These are phyloP conservation scores for Diaporthe sp. DNA, from an alignment of 2,329 filamentous ascomycete genomes.

Conservation along the genomic window DNA sequence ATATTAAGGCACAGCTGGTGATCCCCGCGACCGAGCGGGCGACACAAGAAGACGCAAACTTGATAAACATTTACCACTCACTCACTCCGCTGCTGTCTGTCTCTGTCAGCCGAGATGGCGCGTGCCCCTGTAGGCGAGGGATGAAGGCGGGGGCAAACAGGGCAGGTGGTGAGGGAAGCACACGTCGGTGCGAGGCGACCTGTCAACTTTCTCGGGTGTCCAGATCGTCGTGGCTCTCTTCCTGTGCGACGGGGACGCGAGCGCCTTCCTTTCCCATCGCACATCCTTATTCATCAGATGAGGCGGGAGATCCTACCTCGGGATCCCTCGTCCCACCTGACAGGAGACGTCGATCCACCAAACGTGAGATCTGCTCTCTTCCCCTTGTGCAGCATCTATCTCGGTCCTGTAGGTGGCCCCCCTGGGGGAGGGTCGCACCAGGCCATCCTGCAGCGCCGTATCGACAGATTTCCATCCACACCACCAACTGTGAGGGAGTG, in stretches of 20 bases:
- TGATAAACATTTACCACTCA: neutral
- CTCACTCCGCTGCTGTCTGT: neutral
- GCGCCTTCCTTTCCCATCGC: slow-evolving; percentile 18
- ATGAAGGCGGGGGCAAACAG: slow-evolving; percentile 14
- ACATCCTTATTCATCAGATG: slow-evolving; percentile 16
- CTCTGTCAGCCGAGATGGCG: slow-evolving; percentile 6
- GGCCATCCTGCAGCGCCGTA: slow-evolving; percentile 21
- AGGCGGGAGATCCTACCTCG: slow-evolving; percentile 24
- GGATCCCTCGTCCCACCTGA: slow-evolving; percentile 24
- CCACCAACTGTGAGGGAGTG: neutral
- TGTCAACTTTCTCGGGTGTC: slow-evolving; percentile 30
- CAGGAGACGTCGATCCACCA: slow-evolving; percentile 10
- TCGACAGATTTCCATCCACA: slow-evolving; percentile 1
- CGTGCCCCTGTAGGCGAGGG: neutral
- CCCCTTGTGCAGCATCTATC: slow-evolving; percentile 20
- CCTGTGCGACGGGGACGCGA: slow-evolving; percentile 12
- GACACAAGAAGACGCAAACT: slow-evolving; percentile 28
- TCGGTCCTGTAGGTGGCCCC: neutral
- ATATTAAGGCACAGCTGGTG: slow-evolving; percentile 26
- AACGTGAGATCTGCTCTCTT: slow-evolving; percentile 27
- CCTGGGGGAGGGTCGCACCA: slow-evolving; percentile 1
- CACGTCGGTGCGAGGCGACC: slow-evolving; percentile 23
- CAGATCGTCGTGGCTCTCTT: slow-evolving; percentile 19
- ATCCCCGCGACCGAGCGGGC: slow-evolving; percentile 14
- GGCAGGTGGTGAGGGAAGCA: neutral